Percentiles rank a stretch among this genome's conserved stretches.
Evolutionary conservation across 2,329 filamentous ascomycete genomes (phyloP).

Genomic region (Pseudocercospora fijiensis): DNA sequence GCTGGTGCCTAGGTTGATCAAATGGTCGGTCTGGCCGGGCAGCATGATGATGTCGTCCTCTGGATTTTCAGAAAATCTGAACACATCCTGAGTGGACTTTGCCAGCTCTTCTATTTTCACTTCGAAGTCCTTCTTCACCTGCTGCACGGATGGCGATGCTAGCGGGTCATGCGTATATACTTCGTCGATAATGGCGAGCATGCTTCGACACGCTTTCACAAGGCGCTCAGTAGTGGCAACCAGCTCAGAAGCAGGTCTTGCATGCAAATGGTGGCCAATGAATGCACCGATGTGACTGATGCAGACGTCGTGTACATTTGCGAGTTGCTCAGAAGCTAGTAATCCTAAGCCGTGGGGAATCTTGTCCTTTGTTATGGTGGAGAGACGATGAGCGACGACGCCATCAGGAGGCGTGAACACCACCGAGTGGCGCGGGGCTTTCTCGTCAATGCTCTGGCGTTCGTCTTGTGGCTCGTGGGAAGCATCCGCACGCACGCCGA

Average conservation of each 20-base stretch:
- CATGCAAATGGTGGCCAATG: conserved; percentile 88
- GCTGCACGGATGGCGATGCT: conserved; percentile 64
- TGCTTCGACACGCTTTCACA: conserved; percentile 73
- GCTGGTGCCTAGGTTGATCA: conserved; percentile 34
- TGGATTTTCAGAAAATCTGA: conserved; percentile 65
- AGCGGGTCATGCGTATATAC: conserved; percentile 75
- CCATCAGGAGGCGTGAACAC: conserved; percentile 24
- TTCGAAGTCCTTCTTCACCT: conserved; percentile 74
- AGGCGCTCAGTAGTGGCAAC: conserved; percentile 80
- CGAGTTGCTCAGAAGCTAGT: conserved; percentile 79
- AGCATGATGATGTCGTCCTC: conserved; percentile 75
- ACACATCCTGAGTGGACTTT: conserved; percentile 74
- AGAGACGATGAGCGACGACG: conserved; percentile 34
- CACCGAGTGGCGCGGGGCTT: conserved; percentile 16
- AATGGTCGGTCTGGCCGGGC: conserved; percentile 47
- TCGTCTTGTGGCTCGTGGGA: conserved; percentile 11
- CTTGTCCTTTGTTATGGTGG: conserved; percentile 29
- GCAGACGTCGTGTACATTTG: conserved; percentile 79
- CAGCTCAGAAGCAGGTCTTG: conserved; percentile 82
- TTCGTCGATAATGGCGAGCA: conserved; percentile 77
- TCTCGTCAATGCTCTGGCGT: background rate
- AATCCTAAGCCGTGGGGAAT: conserved; percentile 49
- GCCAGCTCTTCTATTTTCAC: conserved; percentile 77
- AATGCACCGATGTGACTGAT: conserved; percentile 89
- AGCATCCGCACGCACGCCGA: background rate